Conservation (phyloP, 352 stramenopile species). For the Globisporangium iwayamae region DNA sequence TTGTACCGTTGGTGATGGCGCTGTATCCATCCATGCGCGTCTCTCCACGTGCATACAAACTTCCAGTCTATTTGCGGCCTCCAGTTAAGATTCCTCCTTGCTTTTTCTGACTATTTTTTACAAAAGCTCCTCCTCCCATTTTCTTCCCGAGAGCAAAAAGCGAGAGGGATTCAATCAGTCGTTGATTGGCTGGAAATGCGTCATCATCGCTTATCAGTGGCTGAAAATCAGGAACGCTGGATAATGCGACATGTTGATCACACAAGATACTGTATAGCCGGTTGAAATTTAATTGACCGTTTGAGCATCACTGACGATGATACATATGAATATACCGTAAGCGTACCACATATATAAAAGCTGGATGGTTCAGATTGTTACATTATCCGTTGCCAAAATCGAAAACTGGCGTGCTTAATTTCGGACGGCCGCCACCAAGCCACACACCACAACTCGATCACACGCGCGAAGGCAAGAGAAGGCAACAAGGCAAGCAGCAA, state of each 20-base stretch:
- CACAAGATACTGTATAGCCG: too few species aligned
- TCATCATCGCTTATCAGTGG: not conserved
- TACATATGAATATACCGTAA: too few species aligned
- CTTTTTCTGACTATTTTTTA: slow-evolving; percentile 11
- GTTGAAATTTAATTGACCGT: too few species aligned
- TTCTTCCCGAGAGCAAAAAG: not conserved
- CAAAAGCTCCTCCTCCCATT: not conserved
- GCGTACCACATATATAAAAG: too few species aligned
- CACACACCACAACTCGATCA: slow-evolving; percentile 7
- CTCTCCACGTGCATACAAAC: not conserved
- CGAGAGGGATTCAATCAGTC: not conserved
- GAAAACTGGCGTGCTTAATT: not conserved
- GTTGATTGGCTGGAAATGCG: not conserved
- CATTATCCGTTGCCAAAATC: too few species aligned
- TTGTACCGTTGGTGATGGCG: too few species aligned
- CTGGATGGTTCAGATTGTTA: too few species aligned
- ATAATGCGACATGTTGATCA: too few species aligned
- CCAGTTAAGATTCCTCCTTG: not conserved
- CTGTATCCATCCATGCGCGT: not conserved
- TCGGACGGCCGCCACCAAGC: not conserved
- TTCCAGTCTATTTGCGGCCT: not conserved
- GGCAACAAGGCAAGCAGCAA: not conserved
- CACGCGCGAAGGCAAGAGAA: not conserved
- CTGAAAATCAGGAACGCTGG: not conserved
- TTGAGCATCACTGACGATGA: too few species aligned